Evolutionary conservation across 768 basidiomycete species (phyloP), one percentile per base, ranked within the genome.

Genomic region (Kwoniella shandongensis): DNA sequence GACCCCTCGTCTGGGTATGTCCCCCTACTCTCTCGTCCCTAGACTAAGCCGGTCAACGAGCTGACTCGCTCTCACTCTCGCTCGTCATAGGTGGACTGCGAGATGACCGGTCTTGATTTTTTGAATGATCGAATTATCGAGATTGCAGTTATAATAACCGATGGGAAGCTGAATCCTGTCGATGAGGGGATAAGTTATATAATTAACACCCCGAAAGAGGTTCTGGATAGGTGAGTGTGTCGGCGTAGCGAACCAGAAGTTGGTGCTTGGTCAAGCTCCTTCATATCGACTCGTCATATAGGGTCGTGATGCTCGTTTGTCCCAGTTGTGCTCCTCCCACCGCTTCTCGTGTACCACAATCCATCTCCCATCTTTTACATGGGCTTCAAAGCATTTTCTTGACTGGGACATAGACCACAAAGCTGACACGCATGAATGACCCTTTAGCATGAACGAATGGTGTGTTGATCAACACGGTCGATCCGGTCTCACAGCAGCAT

Each of bases 71-170:
- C 46, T 17, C 44, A 44, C 11, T 44, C 11, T 11, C 32, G 15
- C 3, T 3, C 20, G 13, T 46, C 6, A 17, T 20, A 75, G 74
- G 54, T 75, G n/a, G 74, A 75, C 44, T 73, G 71, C 54, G 59
- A 66, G 57, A 65, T 68, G 65, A 68, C 67, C 18, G 74, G 74
- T 7, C 66, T 76, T 18, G 65, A 76, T 46, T 45, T 53, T 15
- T 41, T 60, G 3, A 66, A 52, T 17, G 74, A 76, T 47, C 42
- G 61, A 4, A 69, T 76, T 23, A 64, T 76, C 39, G 91, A 94
- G 76, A 87, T 93, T 30, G 71, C 91, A 81, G 89, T 94, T 36
- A 78, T 96, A 30, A 88, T 97, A 57, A 94, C 92, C 1, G 81
- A 94, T 65, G 91, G 91, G 3, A 82, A 90, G 62, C 78, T 97